Evolutionary conservation across 306 rosid species (phyloP).

Genomic region (Cucurbita moschata): DNA sequence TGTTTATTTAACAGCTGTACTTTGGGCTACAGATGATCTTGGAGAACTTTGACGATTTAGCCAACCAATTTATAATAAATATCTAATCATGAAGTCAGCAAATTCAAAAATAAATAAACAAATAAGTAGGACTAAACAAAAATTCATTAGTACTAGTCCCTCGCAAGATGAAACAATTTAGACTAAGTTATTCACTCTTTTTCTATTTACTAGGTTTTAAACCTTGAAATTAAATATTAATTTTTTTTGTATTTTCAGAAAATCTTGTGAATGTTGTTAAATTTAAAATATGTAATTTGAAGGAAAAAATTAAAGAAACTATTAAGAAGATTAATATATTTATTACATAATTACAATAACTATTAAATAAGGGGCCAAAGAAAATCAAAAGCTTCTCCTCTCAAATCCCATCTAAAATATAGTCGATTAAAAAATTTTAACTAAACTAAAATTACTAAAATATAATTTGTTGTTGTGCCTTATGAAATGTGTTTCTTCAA

Average conservation of each 20-base stretch:
- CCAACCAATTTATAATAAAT: background rate
- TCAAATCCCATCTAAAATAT: too few species aligned
- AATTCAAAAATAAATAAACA: background rate
- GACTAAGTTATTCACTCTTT: too few species aligned
- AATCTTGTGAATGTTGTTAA: background rate
- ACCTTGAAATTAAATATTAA: background rate
- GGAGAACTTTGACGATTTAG: background rate
- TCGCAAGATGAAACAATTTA: too few species aligned
- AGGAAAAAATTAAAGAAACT: too few species aligned
- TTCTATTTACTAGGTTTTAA: too few species aligned
- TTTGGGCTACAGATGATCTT: background rate
- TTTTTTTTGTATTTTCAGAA: background rate
- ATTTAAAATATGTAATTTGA: background rate
- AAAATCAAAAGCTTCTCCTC: too few species aligned
- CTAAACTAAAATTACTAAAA: background rate
- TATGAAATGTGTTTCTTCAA: constrained; percentile 1
- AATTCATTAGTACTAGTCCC: too few species aligned
- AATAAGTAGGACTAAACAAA: background rate
- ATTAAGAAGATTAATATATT: too few species aligned
- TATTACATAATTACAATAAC: too few species aligned
- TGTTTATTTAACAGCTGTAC: background rate
- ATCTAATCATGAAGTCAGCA: background rate
- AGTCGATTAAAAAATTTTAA: background rate
- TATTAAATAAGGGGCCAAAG: too few species aligned
- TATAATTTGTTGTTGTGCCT: background rate